These are phyloP conservation scores for Trichoderma sp. DNA, from an alignment of 2,329 filamentous ascomycete species.

Conservation along the genomic window DNA sequence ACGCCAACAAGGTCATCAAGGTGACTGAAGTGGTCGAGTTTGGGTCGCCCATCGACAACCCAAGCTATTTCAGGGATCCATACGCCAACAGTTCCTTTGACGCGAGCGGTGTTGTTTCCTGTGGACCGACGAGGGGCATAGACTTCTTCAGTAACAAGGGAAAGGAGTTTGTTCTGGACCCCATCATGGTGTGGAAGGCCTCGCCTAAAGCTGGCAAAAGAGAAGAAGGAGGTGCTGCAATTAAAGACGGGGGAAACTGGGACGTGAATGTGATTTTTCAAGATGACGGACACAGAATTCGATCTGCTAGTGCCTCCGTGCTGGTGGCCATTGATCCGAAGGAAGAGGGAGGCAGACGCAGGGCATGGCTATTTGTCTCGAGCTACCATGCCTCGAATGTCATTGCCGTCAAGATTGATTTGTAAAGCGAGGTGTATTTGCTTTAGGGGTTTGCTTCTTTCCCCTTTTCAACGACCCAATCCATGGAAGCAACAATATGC, in stretches of 20 bases:
- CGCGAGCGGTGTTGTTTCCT: slow-evolving; percentile 52
- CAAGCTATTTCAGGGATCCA: slow-evolving; percentile 55
- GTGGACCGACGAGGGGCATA: slow-evolving; percentile 43
- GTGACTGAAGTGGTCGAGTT: slow-evolving; percentile 44
- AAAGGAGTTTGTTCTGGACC: slow-evolving; percentile 39
- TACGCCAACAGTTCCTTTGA: slow-evolving; percentile 44
- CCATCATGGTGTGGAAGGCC: slow-evolving; percentile 46
- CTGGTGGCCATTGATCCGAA: slow-evolving; percentile 51
- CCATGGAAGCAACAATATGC: not conserved
- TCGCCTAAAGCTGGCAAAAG: slow-evolving; percentile 20
- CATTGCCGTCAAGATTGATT: slow-evolving; percentile 51
- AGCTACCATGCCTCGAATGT: slow-evolving; percentile 50
- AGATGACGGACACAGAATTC: slow-evolving; percentile 52
- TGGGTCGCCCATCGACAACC: slow-evolving; percentile 53
- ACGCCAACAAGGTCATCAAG: slow-evolving; percentile 22
- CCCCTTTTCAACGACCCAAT: not conserved
- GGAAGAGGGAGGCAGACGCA: slow-evolving; percentile 41
- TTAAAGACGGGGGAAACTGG: slow-evolving; percentile 31
- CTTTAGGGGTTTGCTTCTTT: not conserved
- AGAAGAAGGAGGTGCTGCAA: slow-evolving; percentile 5
- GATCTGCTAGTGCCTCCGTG: slow-evolving; percentile 50
- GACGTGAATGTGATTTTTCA: slow-evolving; percentile 51
- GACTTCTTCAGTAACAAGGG: slow-evolving; percentile 35
- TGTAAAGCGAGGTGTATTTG: slow-evolving; percentile 28
- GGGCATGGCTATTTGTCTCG: slow-evolving; percentile 57